A percentile compares a stretch with the other conserved stretches of the same genome.
These are phyloP conservation scores for barrel medic (Medicago truncatula) DNA, from an alignment of 306 rosid genomes.

Conservation along the genomic window MtrunA17r5.0-ANR NC_053049.1:13661001-13661500, in stretches of 20 bases:
- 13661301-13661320: neutral
- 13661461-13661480: conserved; percentile 24
- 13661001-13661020: neutral
- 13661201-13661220: neutral
- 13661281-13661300: neutral
- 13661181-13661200: neutral
- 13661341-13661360: neutral
- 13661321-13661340: conserved; percentile 5
- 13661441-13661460: conserved; percentile 15
- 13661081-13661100: neutral
- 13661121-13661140: too few species aligned
- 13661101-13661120: too few species aligned
- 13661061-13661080: neutral
- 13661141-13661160: too few species aligned
- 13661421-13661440: conserved; percentile 3
- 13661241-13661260: neutral
- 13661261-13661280: neutral
- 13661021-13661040: neutral
- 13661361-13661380: too few species aligned
- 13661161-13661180: too few species aligned
- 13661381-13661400: neutral
- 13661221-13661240: neutral
- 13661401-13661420: conserved; percentile 17
- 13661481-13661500: conserved; percentile 28
- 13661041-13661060: too few species aligned